A percentile compares a stretch with the other conserved stretches of the same genome.
phyloP scores from a whole-genome alignment of 768 basidiomycete genomes.

The Lyophyllum atratum region DNA sequence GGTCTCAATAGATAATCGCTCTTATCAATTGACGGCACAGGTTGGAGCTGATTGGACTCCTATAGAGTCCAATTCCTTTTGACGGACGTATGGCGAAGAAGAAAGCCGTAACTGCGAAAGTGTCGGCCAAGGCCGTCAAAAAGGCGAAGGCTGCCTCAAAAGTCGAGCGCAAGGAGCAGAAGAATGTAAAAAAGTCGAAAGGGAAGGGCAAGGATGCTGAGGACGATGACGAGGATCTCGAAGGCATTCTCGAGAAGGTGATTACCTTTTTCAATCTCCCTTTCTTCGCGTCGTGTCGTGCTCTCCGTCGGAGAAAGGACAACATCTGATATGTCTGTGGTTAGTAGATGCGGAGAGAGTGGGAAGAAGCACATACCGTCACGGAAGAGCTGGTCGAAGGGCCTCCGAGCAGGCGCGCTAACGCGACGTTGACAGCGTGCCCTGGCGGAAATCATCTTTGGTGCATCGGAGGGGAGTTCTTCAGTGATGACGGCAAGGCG shows the following conservation, averaged over 20 bases:
- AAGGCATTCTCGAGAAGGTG: constrained; percentile 82
- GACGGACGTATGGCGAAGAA: constrained; percentile 52
- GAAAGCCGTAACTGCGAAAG: constrained; percentile 42
- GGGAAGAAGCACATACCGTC: constrained; percentile 82
- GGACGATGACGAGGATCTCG: constrained; percentile 77
- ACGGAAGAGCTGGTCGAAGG: constrained; percentile 84
- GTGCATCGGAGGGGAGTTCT: constrained; percentile 87
- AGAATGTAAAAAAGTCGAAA: constrained; percentile 45
- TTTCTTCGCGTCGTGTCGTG: not conserved
- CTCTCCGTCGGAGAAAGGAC: too few relatives aligned
- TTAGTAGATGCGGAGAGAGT: constrained; percentile 77
- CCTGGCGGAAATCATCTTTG: constrained; percentile 82
- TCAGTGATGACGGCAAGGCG: constrained; percentile 82
- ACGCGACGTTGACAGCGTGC: constrained; percentile 79
- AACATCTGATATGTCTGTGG: constrained; percentile 9
- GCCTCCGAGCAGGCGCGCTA: constrained; percentile 81
- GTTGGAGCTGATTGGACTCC: too few relatives aligned
- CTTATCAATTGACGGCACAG: not conserved
- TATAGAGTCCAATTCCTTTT: not conserved
- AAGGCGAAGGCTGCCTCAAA: constrained; percentile 71
- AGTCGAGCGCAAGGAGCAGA: constrained; percentile 69
- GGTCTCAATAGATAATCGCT: not conserved
- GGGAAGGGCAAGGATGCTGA: constrained; percentile 46
- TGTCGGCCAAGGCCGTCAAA: constrained; percentile 59
- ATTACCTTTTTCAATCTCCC: not conserved